Percentiles rank a stretch among this genome's conserved stretches.
These are phyloP conservation scores for Melampsora americana DNA, from an alignment of 1,284 basidiomycete genomes.

Conservation along the genomic window DNA sequence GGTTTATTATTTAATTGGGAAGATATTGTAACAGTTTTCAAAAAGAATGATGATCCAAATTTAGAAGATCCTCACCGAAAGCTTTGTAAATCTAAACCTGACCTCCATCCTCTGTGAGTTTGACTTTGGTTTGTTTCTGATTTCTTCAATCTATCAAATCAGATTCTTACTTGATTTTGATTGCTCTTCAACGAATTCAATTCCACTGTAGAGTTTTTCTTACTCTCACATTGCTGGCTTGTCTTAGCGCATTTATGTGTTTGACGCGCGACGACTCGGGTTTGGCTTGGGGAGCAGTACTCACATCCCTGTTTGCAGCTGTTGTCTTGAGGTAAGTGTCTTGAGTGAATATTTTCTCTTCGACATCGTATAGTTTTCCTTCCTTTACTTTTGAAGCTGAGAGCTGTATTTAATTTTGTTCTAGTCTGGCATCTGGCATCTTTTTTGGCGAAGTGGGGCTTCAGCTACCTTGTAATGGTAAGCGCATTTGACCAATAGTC, in stretches of 20 bases:
- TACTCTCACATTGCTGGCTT: neutral
- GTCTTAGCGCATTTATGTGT: constrained; percentile 1
- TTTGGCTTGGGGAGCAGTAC: neutral
- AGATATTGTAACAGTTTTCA: constrained; percentile 9
- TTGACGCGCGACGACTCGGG: neutral
- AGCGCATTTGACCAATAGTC: neutral
- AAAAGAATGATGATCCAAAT: constrained; percentile 1
- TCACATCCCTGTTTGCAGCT: neutral
- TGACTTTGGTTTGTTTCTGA: too few relatives aligned
- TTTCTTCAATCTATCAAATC: too few relatives aligned
- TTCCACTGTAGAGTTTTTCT: neutral
- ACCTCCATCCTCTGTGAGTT: constrained; percentile 32
- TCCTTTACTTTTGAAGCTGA: neutral
- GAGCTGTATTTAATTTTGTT: neutral
- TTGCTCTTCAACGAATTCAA: neutral
- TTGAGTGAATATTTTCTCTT: neutral
- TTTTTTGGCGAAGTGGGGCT: neutral
- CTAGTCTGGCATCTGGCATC: neutral
- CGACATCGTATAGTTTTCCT: neutral
- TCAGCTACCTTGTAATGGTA: constrained; percentile 10
- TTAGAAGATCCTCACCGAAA: constrained; percentile 33
- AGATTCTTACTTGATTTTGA: too few relatives aligned
- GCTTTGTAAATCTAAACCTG: constrained; percentile 25
- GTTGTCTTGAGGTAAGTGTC: neutral
- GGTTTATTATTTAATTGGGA: constrained; percentile 22